Evolutionary conservation across 139 green algal species (phyloP), one percentile per base, ranked within the genome.

Genomic region (Chlamydomonas sp.): DNA sequence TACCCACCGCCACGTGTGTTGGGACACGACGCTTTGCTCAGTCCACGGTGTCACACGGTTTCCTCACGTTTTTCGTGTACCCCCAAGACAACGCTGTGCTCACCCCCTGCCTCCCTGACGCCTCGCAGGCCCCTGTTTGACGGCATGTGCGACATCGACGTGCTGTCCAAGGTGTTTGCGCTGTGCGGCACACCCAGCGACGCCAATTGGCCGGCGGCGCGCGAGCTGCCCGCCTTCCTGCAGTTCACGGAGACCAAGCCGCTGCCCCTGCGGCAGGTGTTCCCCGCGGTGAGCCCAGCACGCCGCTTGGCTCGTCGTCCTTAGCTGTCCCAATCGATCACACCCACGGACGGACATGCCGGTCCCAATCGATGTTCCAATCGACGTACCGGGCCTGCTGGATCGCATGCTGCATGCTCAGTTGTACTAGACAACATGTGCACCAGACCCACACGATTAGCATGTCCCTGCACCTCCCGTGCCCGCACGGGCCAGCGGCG

Each of bases 81-180:
- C 63, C 17, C 63, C 8, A 57, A 17, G 59, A 17, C 78, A 18
- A 15, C 72, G n/a, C 72, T 12, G 6, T 20, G 14, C 69, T 16
- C 14, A 8, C 14, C 12, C 69, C 16, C 69, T 16, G 15, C 69
- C 69, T 18, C 74, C 9, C 57, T 3, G 2, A 83, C 96, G 86
- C 89, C 16, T 12, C 60, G 94, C 64, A 83, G 92, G 83, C 96
- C 96, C 5, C 97, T 96, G 96, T 94, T 98, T 63, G 92, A 94
- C 6, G 96, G 94, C 49, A 92, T 93, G 63, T 93, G 77, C 7
- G 97, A 98, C 88, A 94, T 98, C 57, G 96, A 98, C 81, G 94
- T 97, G 80, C 92, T 99, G 86, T 91, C 92, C 49, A 96, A 96
- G 82, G 94, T 99, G 10, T 99, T 98, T 83, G 85, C 92, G 61